Conservation (phyloP, 2,329 filamentous ascomycete genomes). For the Aspergillus melleus region DNA sequence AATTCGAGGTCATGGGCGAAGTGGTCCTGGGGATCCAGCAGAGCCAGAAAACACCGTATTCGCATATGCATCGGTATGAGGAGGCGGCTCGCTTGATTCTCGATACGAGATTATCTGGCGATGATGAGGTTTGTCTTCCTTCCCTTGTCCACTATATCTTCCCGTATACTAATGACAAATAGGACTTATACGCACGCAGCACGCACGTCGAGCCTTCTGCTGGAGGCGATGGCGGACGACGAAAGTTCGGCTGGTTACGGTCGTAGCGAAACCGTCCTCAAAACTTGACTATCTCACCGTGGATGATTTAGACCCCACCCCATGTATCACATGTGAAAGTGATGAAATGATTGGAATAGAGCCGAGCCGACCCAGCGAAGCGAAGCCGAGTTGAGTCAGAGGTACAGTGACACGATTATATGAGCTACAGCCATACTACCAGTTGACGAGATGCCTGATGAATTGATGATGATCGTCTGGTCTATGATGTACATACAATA, state of each 20-base stretch:
- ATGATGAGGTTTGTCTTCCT: constrained; percentile 73
- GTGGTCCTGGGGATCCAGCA: constrained; percentile 87
- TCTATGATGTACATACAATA: constrained; percentile 25
- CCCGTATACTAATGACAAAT: constrained; percentile 12
- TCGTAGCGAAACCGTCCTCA: constrained; percentile 20
- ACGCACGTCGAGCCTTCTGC: constrained; percentile 53
- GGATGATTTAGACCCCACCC: background rate
- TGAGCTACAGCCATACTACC: constrained; percentile 5
- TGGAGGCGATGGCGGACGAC: constrained; percentile 37
- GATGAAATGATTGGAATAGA: background rate
- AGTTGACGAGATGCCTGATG: constrained; percentile 18
- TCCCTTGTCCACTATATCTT: background rate
- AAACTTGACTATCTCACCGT: background rate
- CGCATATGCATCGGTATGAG: constrained; percentile 68
- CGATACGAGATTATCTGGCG: constrained; percentile 76
- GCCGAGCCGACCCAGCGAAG: background rate
- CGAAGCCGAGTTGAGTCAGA: background rate
- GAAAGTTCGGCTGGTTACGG: constrained; percentile 47
- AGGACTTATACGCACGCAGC: constrained; percentile 63
- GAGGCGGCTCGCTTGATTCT: constrained; percentile 72
- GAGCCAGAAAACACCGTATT: constrained; percentile 83
- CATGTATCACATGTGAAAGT: background rate
- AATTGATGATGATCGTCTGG: constrained; percentile 19
- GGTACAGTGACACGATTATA: constrained; percentile 3
- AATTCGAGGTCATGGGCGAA: constrained; percentile 94